Conservation (phyloP, 73 alveolate species). For the Paramecium sexaurelia region DNA sequence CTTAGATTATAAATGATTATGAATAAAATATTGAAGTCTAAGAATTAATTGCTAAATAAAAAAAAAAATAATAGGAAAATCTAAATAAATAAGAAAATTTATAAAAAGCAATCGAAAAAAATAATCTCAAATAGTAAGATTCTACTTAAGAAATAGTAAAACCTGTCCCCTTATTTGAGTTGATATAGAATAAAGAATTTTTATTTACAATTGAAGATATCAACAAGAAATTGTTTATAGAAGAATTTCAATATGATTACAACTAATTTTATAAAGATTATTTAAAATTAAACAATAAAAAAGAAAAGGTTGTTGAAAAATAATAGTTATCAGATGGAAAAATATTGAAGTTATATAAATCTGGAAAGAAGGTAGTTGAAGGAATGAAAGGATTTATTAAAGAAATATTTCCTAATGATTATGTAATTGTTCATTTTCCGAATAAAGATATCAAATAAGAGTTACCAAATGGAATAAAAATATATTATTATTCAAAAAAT, state of each 20-base stretch:
- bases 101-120: not conserved
- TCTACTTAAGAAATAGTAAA: not conserved
- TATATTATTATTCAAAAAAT: not conserved
- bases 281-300: not conserved
- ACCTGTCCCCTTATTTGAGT: not conserved
- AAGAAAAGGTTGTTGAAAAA: not conserved
- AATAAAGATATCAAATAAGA: not conserved
- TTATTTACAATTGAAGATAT: not conserved
- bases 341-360: not conserved
- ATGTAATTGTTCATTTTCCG: not conserved
- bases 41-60: not conserved
- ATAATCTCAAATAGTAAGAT: not conserved
- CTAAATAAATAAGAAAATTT: not conserved
- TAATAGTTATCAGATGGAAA: not conserved
- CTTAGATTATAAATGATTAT: not conserved
- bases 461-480: not conserved
- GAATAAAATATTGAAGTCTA: not conserved
- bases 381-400: conserved; percentile 15
- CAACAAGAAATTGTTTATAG: not conserved
- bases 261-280: not conserved
- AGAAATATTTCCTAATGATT: conserved; percentile 9
- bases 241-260: not conserved
- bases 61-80: not conserved
- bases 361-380: conserved; percentile 11
- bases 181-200: not conserved